These are phyloP conservation scores for Suhomyces kunorum DNA, from an alignment of 1,139 yeast genomes.

Conservation along the genomic window DNA sequence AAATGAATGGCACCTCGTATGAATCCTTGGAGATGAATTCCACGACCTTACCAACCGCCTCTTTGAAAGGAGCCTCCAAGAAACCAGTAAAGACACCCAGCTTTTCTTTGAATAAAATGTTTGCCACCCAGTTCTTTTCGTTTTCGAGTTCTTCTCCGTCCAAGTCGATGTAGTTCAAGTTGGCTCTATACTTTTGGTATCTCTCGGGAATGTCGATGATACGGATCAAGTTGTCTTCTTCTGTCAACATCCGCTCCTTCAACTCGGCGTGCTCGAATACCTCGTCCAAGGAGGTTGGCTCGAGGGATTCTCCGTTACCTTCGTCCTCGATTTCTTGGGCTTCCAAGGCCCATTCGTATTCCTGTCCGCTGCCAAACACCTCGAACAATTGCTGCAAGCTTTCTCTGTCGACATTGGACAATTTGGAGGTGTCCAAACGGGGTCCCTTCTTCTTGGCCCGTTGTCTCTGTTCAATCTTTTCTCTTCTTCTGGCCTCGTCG, in stretches of 20 bases:
- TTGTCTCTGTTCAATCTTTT: conserved; percentile 40
- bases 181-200: conserved; percentile 72
- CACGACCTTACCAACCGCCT: conserved; percentile 74
- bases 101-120: conserved; percentile 56
- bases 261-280: conserved; percentile 94
- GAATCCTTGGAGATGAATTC: conserved; percentile 77
- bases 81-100: conserved; percentile 33
- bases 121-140: conserved; percentile 81
- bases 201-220: conserved; percentile 91
- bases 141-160: conserved; percentile 64
- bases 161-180: conserved; percentile 64
- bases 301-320: conserved; percentile 53
- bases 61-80: conserved; percentile 61
- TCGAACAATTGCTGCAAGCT: conserved; percentile 90
- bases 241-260: conserved; percentile 87
- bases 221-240: conserved; percentile 86
- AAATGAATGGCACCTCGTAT: conserved; percentile 93
- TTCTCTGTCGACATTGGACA: conserved; percentile 85
- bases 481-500: conserved; percentile 59
- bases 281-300: conserved; percentile 71
- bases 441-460: conserved; percentile 44
- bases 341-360: conserved; percentile 96
- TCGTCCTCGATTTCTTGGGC: conserved; percentile 75
- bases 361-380: conserved; percentile 96
- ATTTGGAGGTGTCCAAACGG: conserved; percentile 54